A percentile compares a stretch with the other conserved stretches of the same genome.
Conservation (phyloP, 225 moss, liverwort and hornwort genomes). For the Polytrichum formosum region DNA sequence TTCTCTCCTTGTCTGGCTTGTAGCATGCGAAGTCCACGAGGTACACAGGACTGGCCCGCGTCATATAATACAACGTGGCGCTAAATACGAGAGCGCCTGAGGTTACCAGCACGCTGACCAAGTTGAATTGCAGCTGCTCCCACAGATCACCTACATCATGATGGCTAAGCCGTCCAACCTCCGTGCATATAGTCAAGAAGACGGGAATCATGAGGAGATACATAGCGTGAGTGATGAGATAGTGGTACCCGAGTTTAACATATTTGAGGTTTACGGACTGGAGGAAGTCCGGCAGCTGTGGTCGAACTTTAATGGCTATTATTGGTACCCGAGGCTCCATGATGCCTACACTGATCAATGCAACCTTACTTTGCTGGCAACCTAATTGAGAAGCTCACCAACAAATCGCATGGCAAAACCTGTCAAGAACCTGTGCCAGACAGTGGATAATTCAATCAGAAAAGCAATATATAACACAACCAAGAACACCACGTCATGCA, state of each 20-base stretch:
- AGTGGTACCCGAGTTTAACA: slow-evolving; percentile 83
- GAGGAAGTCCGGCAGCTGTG: slow-evolving; percentile 62
- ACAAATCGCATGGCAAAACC: too few species aligned
- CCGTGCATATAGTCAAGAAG: slow-evolving; percentile 60
- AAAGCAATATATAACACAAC: too few species aligned
- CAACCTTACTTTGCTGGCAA: too few species aligned
- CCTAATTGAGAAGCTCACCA: too few species aligned
- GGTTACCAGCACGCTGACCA: slow-evolving; percentile 66
- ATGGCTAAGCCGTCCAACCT: slow-evolving; percentile 65
- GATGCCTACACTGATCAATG: too few species aligned
- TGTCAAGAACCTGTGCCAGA: too few species aligned
- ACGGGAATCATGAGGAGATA: slow-evolving; percentile 66
- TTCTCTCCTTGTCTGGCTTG: slow-evolving; percentile 47
- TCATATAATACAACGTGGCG: slow-evolving; percentile 65
- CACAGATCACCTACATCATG: slow-evolving; percentile 62
- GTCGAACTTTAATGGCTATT: slow-evolving; percentile 58
- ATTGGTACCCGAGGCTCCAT: slow-evolving; percentile 23
- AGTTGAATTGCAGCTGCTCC: slow-evolving; percentile 69
- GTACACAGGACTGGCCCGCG: slow-evolving; percentile 57
- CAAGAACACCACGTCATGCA: too few species aligned
- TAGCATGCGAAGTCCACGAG: slow-evolving; percentile 76
- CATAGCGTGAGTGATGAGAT: slow-evolving; percentile 79
- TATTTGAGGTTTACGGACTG: slow-evolving; percentile 85
- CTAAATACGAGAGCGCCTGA: slow-evolving; percentile 63
- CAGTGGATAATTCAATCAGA: too few species aligned